Conservation (phyloP, 2,329 filamentous ascomycete species). For the Alternaria infectoria region DNA sequence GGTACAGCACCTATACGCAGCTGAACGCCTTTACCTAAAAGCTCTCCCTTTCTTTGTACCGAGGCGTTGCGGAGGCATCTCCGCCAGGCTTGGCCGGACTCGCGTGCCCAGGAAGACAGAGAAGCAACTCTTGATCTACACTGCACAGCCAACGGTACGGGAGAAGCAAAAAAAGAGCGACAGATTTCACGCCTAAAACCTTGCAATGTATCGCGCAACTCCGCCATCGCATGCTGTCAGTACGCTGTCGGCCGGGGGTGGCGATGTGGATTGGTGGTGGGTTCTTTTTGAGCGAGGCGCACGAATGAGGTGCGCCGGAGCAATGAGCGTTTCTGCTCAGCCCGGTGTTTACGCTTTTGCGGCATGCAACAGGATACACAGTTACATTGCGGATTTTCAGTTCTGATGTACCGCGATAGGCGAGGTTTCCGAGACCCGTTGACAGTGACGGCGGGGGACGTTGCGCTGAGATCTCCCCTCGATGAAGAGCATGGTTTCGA, state of each 20-base stretch:
- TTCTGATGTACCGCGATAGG: background rate
- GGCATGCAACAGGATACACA: background rate
- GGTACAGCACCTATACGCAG: background rate
- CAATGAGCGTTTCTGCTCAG: background rate
- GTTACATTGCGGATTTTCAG: background rate
- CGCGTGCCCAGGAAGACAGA: background rate
- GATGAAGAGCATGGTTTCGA: background rate
- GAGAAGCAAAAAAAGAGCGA: background rate
- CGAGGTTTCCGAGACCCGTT: background rate
- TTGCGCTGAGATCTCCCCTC: background rate
- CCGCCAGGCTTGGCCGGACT: background rate
- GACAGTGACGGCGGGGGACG: slow-evolving; percentile 10
- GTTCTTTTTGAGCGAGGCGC: background rate
- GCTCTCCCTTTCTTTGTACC: background rate
- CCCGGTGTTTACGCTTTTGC: background rate
- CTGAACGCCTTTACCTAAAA: background rate
- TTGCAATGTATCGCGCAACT: background rate
- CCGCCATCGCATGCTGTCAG: background rate
- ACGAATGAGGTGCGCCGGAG: slow-evolving; percentile 4
- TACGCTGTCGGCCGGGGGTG: background rate
- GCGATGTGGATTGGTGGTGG: background rate
- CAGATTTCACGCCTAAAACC: background rate
- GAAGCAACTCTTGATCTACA: background rate
- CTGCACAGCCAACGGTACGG: background rate
- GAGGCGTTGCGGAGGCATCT: background rate